Evolutionary conservation across 2,329 filamentous ascomycete species (phyloP), one percentile per base, ranked within the genome.

Genomic region (Cladophialophora bantiana): DNA sequence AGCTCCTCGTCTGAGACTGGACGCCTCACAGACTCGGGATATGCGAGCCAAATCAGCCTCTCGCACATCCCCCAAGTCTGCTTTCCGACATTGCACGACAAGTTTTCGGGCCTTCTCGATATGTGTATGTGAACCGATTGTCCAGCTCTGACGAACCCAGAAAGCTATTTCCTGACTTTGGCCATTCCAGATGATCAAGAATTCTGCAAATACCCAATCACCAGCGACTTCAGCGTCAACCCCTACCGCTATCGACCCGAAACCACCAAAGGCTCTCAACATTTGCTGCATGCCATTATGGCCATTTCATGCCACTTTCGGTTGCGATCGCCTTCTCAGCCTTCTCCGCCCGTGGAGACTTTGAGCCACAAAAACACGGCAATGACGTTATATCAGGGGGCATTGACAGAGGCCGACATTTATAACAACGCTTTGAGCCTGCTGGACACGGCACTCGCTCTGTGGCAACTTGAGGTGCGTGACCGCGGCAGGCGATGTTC

Each of bases 241-340:
- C 66, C 66, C 4, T 68, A 62, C 31, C 57, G 66, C 10, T 65
- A 62, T 26, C 54, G 66, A 36, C 62, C 57, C 9, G 58, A 65
- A 40, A 68, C 66, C 1, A 54, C 66, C 7, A 36, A 60, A 32
- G 66, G 66, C 0, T 65, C 66, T 1, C 57, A 61, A 12, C 62
- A 65, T 45, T 40, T 68, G n/a, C 58, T 68, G 9, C 66, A 68
- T 45, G 62, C 66, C 32, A 62, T 68, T 45, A 40, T 68, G 7
- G 66, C 66, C 3, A 45, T 68, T 1, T 53, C 65, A 13, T 68
- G 60, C 45, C 62, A 68, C 52, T 64, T 64, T 56, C 7, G 38
- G 20, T 60, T 59, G 18, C 58, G 62, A 4, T 55, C 65, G 1
- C 38, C 61, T 3, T 48, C 26, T 3, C 61, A 68, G 34, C 32